Evolutionary conservation across 441 rosid species (phyloP), one percentile per base, ranked within the genome.

Genomic region (Adansonia madagascariensis): DNA sequence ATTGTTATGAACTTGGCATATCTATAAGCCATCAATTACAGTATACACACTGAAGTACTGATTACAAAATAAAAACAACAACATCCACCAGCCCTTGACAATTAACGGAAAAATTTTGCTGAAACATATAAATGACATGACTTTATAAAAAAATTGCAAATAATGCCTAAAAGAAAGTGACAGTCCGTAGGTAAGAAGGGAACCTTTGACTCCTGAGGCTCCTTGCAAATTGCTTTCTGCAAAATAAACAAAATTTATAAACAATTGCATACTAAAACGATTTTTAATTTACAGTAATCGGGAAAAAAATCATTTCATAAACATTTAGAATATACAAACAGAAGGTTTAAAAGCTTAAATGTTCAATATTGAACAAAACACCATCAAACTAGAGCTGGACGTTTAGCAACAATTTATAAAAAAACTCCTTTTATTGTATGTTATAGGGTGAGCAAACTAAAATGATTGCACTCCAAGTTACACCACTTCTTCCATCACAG

Each of bases 151-250:
- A 17, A 18, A 5, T 35, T 15, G 18, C 41, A 61, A 11, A 27
- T 6, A 6, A 52, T 27, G 5, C 12, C 49, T 12, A 52, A 20
- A 46, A 20, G 46, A 60, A 77, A 77, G 27, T 60, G 15, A 55
- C 18, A 46, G 24, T 43, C 12, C 20, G 69, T 12, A 71, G 56
- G 62, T 67, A 41, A 60, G 81, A 57, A 75, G 41, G 87, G 62
- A 82, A 93, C 99, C 98, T 93, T 88, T 50, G 94, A 90, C 49
- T 88, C 95, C 68, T 91, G 85, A 80, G 98, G 92, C 79, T 95
- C 98, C 81, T 86, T 90, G 83, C 85, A 85, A 17, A 95, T 89
- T 12, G 97, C 85, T 95, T 92, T 91, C 98, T 95, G 94, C 90
- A 81, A 76, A 39, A 63, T 61, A 71, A 24, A 74, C 46, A 78